These are phyloP conservation scores for Tulasnella sp. DNA, from an alignment of 768 basidiomycete species.

Conservation along the genomic window DNA sequence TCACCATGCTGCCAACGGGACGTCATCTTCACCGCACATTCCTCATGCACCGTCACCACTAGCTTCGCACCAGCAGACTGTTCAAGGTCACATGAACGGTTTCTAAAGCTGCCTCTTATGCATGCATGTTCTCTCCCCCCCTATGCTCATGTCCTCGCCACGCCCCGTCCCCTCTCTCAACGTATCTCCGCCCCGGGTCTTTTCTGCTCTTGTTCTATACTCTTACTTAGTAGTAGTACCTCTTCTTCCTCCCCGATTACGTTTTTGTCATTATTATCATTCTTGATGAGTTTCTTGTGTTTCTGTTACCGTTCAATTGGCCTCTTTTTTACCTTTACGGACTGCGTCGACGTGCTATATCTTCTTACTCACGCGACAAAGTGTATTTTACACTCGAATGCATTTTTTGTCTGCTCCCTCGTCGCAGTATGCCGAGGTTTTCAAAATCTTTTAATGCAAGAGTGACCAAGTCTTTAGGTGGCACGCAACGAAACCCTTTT, in stretches of 20 bases:
- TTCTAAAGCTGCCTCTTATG: neutral
- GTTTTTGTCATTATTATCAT: constrained; percentile 5
- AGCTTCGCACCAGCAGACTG: constrained; percentile 3
- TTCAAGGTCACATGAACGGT: constrained; percentile 7
- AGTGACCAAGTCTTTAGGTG: neutral
- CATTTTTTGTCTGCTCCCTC: neutral
- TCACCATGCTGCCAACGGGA: neutral
- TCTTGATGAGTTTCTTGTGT: constrained; percentile 2
- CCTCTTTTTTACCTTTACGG: neutral
- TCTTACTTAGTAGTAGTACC: neutral
- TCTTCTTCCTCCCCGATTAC: neutral
- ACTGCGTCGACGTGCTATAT: neutral
- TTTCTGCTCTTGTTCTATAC: neutral
- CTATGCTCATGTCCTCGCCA: neutral
- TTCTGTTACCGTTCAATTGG: neutral
- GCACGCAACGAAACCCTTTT: neutral
- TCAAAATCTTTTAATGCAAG: neutral
- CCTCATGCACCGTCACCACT: neutral
- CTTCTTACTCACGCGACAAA: neutral
- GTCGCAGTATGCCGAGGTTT: neutral
- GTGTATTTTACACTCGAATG: constrained; percentile 1
- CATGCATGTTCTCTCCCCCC: neutral
- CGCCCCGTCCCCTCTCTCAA: neutral
- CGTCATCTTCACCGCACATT: constrained; percentile 3
- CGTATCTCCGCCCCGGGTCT: neutral